A percentile compares a stretch with the other conserved stretches of the same genome.
Evolutionary conservation across 306 rosid species (phyloP).

Genomic region (Malus domestica): ASM211411v1 NC_041795.1:23511501-23512000

Average conservation of each 20-base stretch:
- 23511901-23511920: neutral
- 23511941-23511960: neutral
- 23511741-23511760: neutral
- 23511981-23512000: neutral
- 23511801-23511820: neutral
- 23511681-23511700: neutral
- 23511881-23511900: neutral
- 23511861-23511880: neutral
- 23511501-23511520: neutral
- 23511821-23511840: neutral
- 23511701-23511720: neutral
- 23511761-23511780: neutral
- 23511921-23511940: neutral
- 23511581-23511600: neutral
- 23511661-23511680: neutral
- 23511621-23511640: neutral
- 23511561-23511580: neutral
- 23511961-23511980: neutral
- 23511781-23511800: neutral
- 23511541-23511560: neutral
- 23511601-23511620: neutral
- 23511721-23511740: neutral
- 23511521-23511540: neutral
- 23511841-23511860: neutral
- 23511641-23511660: neutral